Evolutionary conservation across 176 grass and related monocot genomes (phyloP).

Genomic region (Alloteropsis semialata): DNA sequence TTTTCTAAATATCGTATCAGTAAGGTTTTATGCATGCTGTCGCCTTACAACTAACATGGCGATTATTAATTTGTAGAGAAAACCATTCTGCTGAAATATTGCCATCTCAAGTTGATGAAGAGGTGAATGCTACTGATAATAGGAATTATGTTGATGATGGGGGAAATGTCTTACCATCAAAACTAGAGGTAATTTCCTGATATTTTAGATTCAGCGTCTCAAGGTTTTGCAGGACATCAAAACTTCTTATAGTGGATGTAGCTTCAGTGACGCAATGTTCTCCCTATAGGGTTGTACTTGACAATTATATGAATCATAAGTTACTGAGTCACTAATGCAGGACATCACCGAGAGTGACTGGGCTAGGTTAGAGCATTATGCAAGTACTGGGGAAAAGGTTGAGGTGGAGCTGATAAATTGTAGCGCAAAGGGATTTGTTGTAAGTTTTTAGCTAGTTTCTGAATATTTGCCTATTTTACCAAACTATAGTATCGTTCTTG

Average conservation of each 20-base stretch:
- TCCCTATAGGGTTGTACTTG: background rate
- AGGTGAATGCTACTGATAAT: conserved; percentile 25
- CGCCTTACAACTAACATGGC: background rate
- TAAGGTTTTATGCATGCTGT: conserved; percentile 1
- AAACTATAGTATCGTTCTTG: background rate
- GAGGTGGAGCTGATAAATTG: conserved; percentile 87
- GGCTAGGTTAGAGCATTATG: conserved; percentile 57
- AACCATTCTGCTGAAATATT: conserved; percentile 45
- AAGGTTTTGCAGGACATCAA: background rate
- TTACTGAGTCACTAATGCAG: conserved; percentile 34
- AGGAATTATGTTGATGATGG: conserved; percentile 43
- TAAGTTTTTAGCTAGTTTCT: conserved; percentile 41
- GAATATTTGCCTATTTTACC: background rate
- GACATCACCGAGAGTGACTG: conserved; percentile 61
- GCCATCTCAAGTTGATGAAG: conserved; percentile 31
- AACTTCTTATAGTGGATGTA: background rate
- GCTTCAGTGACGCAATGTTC: background rate
- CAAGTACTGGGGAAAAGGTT: conserved; percentile 74
- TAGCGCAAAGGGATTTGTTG: conserved; percentile 82
- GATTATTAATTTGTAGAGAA: conserved; percentile 58
- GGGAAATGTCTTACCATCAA: conserved; percentile 48
- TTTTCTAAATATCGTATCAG: background rate
- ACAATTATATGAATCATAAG: conserved; percentile 2
- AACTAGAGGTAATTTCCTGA: conserved; percentile 64
- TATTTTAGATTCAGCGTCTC: conserved; percentile 23